Evolutionary conservation across 495 filamentous ascomycete species (phyloP).

Genomic region (Xylaria grammica): DNA sequence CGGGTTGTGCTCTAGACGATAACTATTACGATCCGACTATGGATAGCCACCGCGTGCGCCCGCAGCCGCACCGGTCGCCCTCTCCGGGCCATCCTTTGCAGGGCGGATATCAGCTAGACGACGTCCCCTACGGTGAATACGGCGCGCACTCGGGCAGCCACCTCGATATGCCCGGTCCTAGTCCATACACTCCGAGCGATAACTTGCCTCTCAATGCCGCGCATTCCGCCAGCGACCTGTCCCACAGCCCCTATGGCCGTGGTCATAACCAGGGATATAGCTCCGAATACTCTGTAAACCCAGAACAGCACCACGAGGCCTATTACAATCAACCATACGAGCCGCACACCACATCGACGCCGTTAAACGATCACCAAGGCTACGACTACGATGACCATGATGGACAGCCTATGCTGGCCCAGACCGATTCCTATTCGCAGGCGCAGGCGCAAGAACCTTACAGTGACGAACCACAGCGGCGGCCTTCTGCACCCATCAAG

Average conservation of each 20-base stretch:
- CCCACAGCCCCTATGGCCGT: constrained; percentile 67
- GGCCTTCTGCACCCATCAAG: constrained; percentile 67
- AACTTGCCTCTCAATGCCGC: constrained; percentile 39
- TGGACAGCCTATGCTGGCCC: constrained; percentile 55
- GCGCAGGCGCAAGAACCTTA: constrained; percentile 50
- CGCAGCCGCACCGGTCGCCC: constrained; percentile 62
- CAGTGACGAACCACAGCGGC: constrained; percentile 54
- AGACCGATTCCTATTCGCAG: constrained; percentile 49
- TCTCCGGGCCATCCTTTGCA: constrained; percentile 60
- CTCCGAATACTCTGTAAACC: constrained; percentile 75
- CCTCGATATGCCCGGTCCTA: constrained; percentile 62
- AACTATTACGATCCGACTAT: constrained; percentile 62
- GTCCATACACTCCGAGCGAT: constrained; percentile 56
- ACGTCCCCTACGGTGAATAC: constrained; percentile 61
- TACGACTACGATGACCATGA: constrained; percentile 56
- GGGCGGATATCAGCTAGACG: constrained; percentile 73
- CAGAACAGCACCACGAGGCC: constrained; percentile 82
- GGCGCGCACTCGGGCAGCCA: constrained; percentile 43
- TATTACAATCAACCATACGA: constrained; percentile 86
- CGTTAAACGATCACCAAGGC: constrained; percentile 61
- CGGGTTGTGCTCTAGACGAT: constrained; percentile 57
- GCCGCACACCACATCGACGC: constrained; percentile 53
- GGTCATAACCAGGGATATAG: constrained; percentile 67
- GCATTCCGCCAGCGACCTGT: constrained; percentile 81
- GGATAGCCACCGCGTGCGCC: constrained; percentile 60